These are phyloP conservation scores for Dipteronia dyeriana DNA, from an alignment of 345 rosid genomes.

Conservation along the genomic window DNA sequence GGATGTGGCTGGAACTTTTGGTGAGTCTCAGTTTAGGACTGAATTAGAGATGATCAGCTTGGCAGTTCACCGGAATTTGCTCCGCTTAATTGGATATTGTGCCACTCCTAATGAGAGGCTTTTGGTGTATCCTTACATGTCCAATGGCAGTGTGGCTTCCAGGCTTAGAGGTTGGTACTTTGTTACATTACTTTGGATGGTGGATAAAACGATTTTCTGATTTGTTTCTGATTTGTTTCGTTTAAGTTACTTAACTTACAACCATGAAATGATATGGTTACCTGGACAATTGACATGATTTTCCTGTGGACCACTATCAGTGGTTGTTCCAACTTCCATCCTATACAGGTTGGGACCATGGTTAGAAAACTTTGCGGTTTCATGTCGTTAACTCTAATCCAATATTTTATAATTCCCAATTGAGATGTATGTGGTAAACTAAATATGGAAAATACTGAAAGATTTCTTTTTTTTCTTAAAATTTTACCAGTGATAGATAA, in stretches of 20 bases:
- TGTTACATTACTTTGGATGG: constrained; percentile 1
- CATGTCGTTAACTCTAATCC: background rate
- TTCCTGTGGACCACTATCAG: constrained; percentile 13
- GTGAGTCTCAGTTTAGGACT: constrained; percentile 86
- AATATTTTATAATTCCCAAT: background rate
- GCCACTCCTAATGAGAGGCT: constrained; percentile 74
- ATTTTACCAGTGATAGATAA: background rate
- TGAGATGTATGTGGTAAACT: background rate
- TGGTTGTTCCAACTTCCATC: constrained; percentile 7
- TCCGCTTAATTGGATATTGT: constrained; percentile 79
- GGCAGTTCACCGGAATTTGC: constrained; percentile 88
- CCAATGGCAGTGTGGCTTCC: constrained; percentile 93
- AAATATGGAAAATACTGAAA: background rate
- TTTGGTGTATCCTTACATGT: constrained; percentile 92
- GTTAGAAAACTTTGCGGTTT: constrained; percentile 1
- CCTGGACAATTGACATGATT: background rate
- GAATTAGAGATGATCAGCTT: constrained; percentile 96
- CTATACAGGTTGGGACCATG: constrained; percentile 12
- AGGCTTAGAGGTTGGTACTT: constrained; percentile 78
- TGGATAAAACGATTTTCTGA: constrained; percentile 5
- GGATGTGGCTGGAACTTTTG: constrained; percentile 69
- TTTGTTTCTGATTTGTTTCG: constrained; percentile 13
- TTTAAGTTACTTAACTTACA: background rate
- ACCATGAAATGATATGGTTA: background rate
- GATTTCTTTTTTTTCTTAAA: background rate